A percentile compares a stretch with the other conserved stretches of the same genome.
phyloP scores from a whole-genome alignment of 331 rosid species.

The Cydonia oblonga region DNA sequence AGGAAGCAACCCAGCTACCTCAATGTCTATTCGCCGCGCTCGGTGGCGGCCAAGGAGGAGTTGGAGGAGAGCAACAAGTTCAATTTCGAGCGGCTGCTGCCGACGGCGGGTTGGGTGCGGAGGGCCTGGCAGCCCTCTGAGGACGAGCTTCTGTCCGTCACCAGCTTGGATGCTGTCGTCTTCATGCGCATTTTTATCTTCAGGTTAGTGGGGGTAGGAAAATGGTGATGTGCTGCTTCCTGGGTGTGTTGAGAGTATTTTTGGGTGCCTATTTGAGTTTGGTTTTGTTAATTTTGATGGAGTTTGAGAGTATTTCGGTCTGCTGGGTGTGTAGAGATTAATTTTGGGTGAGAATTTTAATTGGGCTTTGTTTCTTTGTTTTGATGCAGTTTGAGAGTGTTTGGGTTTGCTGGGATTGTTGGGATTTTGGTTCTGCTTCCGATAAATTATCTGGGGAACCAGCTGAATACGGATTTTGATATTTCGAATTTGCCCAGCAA shows the following conservation, averaged over 20 bases:
- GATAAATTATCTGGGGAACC: conserved; percentile 57
- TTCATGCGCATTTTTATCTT: conserved; percentile 66
- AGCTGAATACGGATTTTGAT: conserved; percentile 38
- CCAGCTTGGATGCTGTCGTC: conserved; percentile 71
- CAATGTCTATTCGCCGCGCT: conserved; percentile 55
- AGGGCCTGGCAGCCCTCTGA: conserved; percentile 70
- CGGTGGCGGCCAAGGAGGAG: conserved; percentile 36
- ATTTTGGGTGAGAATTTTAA: background rate
- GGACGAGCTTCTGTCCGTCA: conserved; percentile 39
- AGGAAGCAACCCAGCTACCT: conserved; percentile 61
- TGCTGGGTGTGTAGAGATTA: conserved; percentile 3
- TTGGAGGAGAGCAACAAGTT: conserved; percentile 25
- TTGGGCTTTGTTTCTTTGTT: background rate
- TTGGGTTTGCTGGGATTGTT: conserved; percentile 48
- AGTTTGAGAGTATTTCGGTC: conserved; percentile 21
- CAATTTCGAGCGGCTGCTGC: conserved; percentile 61
- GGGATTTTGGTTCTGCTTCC: conserved; percentile 66
- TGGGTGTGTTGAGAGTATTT: background rate
- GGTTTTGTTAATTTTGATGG: conserved; percentile 6
- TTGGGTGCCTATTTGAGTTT: background rate
- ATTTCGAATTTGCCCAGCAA: conserved; percentile 38
- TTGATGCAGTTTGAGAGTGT: conserved; percentile 49
- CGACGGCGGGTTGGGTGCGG: conserved; percentile 67
- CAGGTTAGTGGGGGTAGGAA: conserved; percentile 30
- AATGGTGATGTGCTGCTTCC: background rate